These are phyloP conservation scores for Xenosphaeropsis pyriputrescens DNA, from an alignment of 2,329 filamentous ascomycete species.

Conservation along the genomic window DNA sequence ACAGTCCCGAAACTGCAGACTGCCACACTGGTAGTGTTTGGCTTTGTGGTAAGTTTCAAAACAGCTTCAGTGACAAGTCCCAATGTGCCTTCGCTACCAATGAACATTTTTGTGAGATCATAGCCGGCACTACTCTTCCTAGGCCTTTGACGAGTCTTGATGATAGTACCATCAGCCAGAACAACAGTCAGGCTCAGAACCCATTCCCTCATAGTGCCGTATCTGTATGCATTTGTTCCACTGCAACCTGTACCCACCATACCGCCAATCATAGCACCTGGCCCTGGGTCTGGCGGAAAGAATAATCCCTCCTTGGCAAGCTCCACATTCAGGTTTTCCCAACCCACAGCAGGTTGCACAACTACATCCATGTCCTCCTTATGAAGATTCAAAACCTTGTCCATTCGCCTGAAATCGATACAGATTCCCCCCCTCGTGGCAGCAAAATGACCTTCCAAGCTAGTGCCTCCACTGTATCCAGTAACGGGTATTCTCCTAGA, in stretches of 20 bases:
- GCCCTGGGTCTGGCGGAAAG: slow-evolving; percentile 84
- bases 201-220: slow-evolving; percentile 93
- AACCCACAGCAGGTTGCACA: slow-evolving; percentile 71
- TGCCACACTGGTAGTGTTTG: slow-evolving; percentile 67
- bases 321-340: slow-evolving; percentile 73
- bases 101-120: slow-evolving; percentile 77
- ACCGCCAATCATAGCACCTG: slow-evolving; percentile 83
- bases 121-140: slow-evolving; percentile 87
- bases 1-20: slow-evolving; percentile 46
- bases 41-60: slow-evolving; percentile 71
- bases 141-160: slow-evolving; percentile 79
- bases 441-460: slow-evolving; percentile 78
- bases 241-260: slow-evolving; percentile 64
- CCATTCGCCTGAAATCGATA: slow-evolving; percentile 77
- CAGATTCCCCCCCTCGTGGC: slow-evolving; percentile 73
- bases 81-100: slow-evolving; percentile 83
- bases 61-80: slow-evolving; percentile 86
- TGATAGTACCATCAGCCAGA: slow-evolving; percentile 75
- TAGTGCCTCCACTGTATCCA: slow-evolving; percentile 77
- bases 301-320: slow-evolving; percentile 63
- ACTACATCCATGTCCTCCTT: slow-evolving; percentile 64
- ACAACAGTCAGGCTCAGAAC: slow-evolving; percentile 78
- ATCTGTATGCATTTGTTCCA: slow-evolving; percentile 83
- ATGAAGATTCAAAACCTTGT: slow-evolving; percentile 64
- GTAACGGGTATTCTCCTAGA: slow-evolving; percentile 69